A percentile compares a stretch with the other conserved stretches of the same genome.
These are phyloP conservation scores for Circinella minor DNA, from an alignment of 371 early-diverging fungal species.

Conservation along the genomic window DNA sequence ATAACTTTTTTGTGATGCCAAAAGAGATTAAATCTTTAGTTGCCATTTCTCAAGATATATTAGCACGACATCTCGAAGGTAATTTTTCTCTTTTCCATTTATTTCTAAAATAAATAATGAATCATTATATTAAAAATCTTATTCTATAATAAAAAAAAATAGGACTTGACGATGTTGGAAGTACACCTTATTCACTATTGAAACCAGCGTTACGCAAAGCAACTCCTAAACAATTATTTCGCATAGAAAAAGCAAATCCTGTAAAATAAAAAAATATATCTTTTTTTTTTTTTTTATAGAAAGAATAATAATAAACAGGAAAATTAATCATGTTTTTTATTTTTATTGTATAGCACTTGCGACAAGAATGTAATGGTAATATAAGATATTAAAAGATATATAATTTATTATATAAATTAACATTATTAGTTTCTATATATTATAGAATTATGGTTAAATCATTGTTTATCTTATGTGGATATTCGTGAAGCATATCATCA, in stretches of 20 bases:
- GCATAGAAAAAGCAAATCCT: slow-evolving; percentile 46
- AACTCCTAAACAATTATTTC: slow-evolving; percentile 44
- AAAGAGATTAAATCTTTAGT: slow-evolving; percentile 43
- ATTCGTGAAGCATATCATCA: slow-evolving; percentile 36
- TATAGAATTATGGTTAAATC: slow-evolving; percentile 47
- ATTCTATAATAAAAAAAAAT: slow-evolving; percentile 6
- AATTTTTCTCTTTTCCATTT: slow-evolving; percentile 1
- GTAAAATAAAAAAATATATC: slow-evolving; percentile 33
- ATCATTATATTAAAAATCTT: too few species aligned
- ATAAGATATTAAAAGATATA: not conserved
- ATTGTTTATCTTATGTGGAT: slow-evolving; percentile 37
- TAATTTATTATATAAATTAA: not conserved
- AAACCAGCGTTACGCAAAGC: slow-evolving; percentile 37
- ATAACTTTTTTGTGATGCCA: slow-evolving; percentile 22
- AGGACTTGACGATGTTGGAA: slow-evolving; percentile 40
- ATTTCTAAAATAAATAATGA: too few species aligned
- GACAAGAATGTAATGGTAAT: slow-evolving; percentile 40
- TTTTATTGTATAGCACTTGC: slow-evolving; percentile 32
- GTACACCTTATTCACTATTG: slow-evolving; percentile 38
- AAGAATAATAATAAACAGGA: not conserved
- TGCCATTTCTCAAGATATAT: slow-evolving; percentile 37
- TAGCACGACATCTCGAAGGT: slow-evolving; percentile 46
- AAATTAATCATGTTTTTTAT: not conserved
- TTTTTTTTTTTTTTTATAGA: not conserved
- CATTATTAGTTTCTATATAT: not conserved